Base-by-base conservation (phyloP, 345 rosid genomes). In the Gossypium bickii region DNA sequence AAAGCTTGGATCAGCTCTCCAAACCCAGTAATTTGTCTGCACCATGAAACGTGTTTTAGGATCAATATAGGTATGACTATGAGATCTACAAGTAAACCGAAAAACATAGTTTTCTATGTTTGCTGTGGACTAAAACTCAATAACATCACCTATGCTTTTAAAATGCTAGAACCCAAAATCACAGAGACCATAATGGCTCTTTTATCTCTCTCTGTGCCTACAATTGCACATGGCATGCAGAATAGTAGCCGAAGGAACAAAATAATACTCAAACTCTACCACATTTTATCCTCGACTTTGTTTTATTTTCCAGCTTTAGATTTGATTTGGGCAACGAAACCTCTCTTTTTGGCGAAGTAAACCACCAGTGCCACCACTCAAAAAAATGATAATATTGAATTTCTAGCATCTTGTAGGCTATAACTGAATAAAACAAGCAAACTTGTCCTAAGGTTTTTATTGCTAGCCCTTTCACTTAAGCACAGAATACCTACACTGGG, bases 1-100 rank as follows among this genome's bases (percentile, higher is more conserved):
- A 64, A 81, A 84, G 81, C 78, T 83, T 22, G 94, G 92, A 78
- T 89, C 92, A 55, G 86, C 77, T 85, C 93, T 86, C 94, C 97
- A 92, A 75, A 90, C 90, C 97, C 91, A 84, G 83, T 89, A 89
- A 79, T 82, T 88, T 56, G 92, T 77, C 93, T 90, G 86, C 73
- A 73, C 25, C 80, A 78, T 16, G 47, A 70, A 77, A 77, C 29
- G 73, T 53, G 64, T 20, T 22, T 51, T 67, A 59, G 44, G 61
- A 49, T 24, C 20, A 72, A 60, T 61, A 60, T 64, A 70, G 53
- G 67, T 17, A 47, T 12, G 45, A 29, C 62, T 24, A 53, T 25
- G 41, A 75, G 63, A 78, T 29, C 57, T 57, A 53, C 17, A 75
- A 71, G 27, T 11, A 9, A 70, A 27, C 63, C 45, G 63, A 22